These are phyloP conservation scores for Vaccinium myrtillus DNA, from an alignment of 148 eudicot genomes.

Conservation along the genomic window DNA sequence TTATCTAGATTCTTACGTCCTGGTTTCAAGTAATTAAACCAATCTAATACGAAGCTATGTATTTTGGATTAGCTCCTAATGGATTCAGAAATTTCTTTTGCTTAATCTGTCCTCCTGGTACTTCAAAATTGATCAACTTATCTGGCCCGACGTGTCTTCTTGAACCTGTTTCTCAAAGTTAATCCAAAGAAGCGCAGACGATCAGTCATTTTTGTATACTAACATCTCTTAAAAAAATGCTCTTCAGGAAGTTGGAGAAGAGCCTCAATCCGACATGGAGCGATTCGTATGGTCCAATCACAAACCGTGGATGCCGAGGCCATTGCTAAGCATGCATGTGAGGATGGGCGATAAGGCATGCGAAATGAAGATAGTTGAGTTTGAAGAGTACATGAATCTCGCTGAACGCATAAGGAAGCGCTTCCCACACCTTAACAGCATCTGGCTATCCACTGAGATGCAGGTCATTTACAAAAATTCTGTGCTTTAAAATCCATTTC, in stretches of 20 bases:
- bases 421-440: constrained; percentile 66
- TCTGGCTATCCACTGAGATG: constrained; percentile 80
- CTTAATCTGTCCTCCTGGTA: neutral
- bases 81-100: neutral
- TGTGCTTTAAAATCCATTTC: neutral
- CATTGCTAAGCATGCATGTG: constrained; percentile 88
- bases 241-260: constrained; percentile 36
- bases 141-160: neutral
- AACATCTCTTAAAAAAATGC: neutral
- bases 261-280: constrained; percentile 46
- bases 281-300: constrained; percentile 81
- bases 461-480: neutral
- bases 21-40: neutral
- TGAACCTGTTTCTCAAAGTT: neutral
- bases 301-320: constrained; percentile 87
- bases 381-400: constrained; percentile 77
- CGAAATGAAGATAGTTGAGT: constrained; percentile 88
- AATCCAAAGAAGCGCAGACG: neutral
- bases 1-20: neutral
- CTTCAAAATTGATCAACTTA: neutral
- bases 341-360: constrained; percentile 97
- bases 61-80: neutral
- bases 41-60: neutral
- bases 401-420: constrained; percentile 58
- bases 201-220: neutral